Evolutionary conservation across 163 green algal species (phyloP).

Genomic region (Scenedesmus sp.): DNA sequence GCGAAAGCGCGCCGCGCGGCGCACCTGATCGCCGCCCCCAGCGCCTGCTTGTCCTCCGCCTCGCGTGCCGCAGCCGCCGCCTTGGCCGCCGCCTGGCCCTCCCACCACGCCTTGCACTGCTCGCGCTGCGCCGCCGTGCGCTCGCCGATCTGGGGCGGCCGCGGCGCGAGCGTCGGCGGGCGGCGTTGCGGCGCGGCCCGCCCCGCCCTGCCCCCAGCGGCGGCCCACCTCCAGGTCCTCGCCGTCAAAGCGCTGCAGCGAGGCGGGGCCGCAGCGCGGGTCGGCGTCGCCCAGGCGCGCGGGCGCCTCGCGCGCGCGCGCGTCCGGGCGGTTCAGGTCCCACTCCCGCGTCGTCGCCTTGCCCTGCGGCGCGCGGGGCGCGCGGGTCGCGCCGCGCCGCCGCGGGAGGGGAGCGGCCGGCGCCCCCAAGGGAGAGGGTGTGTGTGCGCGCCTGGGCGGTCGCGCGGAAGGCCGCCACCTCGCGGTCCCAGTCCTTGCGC

Average conservation of each 20-base stretch:
- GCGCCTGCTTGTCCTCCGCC: conserved; percentile 51
- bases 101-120: conserved; percentile 75
- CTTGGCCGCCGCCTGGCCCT: conserved; percentile 62
- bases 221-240: conserved; percentile 59
- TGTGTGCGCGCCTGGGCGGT: conserved; percentile 44
- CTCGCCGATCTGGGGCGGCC: conserved; percentile 57
- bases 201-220: no score
- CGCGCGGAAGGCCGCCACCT: conserved; percentile 59
- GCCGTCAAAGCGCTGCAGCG: conserved; percentile 69
- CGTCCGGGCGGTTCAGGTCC: conserved; percentile 80
- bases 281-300: conserved; percentile 70
- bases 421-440: no score
- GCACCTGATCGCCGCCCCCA: conserved; percentile 50
- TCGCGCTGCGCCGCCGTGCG: conserved; percentile 67
- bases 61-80: conserved; percentile 53
- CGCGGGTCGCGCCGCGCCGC: no score
- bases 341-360: conserved; percentile 70
- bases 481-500: conserved; percentile 46
- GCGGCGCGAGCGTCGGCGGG: no score
- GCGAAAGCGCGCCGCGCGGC: not conserved
- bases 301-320: conserved; percentile 59
- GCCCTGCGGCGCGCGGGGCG: conserved; percentile 46
- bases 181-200: no score
- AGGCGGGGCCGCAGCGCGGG: conserved; percentile 60
- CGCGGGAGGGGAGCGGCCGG: no score